These are phyloP conservation scores for Hypoxylon fuscum DNA, from an alignment of 495 filamentous ascomycete genomes.

Conservation along the genomic window DNA sequence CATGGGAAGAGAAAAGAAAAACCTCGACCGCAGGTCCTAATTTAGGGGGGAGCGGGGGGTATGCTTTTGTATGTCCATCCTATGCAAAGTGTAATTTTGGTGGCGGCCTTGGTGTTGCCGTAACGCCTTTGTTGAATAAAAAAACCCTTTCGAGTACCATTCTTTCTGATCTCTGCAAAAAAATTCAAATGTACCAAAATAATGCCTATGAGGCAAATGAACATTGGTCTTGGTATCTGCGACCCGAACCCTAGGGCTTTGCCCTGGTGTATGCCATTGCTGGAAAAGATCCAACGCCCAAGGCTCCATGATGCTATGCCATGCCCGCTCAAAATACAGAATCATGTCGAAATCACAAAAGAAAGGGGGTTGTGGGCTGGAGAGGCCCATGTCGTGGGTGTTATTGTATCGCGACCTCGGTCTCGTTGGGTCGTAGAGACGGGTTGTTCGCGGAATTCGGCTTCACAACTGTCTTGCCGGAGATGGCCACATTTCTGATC, in stretches of 20 bases:
- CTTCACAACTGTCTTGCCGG: constrained; percentile 60
- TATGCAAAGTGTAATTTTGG: constrained; percentile 44
- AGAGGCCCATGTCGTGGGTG: constrained; percentile 38
- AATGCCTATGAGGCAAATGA: constrained; percentile 24
- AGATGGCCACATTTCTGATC: constrained; percentile 62
- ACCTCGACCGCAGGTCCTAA: constrained; percentile 3
- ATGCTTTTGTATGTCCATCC: constrained; percentile 44
- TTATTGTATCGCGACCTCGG: constrained; percentile 36
- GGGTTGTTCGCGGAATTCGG: constrained; percentile 60
- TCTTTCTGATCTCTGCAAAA: constrained; percentile 31
- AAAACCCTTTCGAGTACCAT: constrained; percentile 22
- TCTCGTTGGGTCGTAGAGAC: constrained; percentile 45
- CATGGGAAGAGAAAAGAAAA: constrained; percentile 1
- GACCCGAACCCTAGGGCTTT: constrained; percentile 1
- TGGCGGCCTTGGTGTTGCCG: constrained; percentile 28
- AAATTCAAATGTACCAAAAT: constrained; percentile 29
- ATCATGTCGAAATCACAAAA: constrained; percentile 41
- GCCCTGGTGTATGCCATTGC: constrained; percentile 11
- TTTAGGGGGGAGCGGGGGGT: not conserved
- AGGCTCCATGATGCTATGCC: constrained; percentile 45
- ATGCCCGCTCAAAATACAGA: constrained; percentile 48
- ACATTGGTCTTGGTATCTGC: constrained; percentile 9
- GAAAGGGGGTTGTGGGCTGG: constrained; percentile 38
- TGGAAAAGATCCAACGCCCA: constrained; percentile 45
- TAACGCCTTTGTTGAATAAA: constrained; percentile 27